Base-by-base conservation (phyloP, 176 grass and related monocot genomes). In the Raddia guianensis region DNA sequence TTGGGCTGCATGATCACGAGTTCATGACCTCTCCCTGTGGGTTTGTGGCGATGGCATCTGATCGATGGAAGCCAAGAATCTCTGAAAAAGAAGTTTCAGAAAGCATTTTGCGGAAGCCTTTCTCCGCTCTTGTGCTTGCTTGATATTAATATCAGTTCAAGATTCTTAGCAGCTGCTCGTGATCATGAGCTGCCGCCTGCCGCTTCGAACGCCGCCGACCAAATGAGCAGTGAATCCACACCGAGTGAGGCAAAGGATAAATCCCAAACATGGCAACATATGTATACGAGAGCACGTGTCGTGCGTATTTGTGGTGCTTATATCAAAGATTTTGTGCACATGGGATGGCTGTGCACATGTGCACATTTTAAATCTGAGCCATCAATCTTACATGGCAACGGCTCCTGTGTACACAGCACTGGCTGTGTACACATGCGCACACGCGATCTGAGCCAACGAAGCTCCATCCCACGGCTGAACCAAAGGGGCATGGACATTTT, bases 21-120 rank as follows among this genome's bases (percentile, higher is more conserved):
- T 35, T 20, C 68, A 9, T 40, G 11, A 46, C 77, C 81, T 50
- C 63, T 49, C 59, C 50, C 50, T 20, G 42, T 3, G 48, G 10
- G 15, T 45, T 51, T 68, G 61, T 69, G 76, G 49, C 87, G 82
- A 71, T 85, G 82, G 77, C 64, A 76, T 46, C 43, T 2, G 9
- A n/a, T n/a, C n/a, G n/a, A 42, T 65, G 56, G 49, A 85, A 85
- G 87, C 40, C 59, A 85, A 76, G 87, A 81, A 85, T 89, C 83
- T 19, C 43, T 15, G 5, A 81, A 32, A 47, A 60, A 27, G 27
- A 27, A 27, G 55, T 50, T 69, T 13, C 12, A 80, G 7, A 40
- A 72, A 49, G 57, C 61, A 68, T 86, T 68, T 68, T 14, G 4
- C 54, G 76, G 63, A 70, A 76, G 47, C 12, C 35, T 80, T 84